Percentiles rank a stretch among this genome's conserved stretches.
Conservation (phyloP, 495 filamentous ascomycete species). For the Annulohypoxylon nitens region DNA sequence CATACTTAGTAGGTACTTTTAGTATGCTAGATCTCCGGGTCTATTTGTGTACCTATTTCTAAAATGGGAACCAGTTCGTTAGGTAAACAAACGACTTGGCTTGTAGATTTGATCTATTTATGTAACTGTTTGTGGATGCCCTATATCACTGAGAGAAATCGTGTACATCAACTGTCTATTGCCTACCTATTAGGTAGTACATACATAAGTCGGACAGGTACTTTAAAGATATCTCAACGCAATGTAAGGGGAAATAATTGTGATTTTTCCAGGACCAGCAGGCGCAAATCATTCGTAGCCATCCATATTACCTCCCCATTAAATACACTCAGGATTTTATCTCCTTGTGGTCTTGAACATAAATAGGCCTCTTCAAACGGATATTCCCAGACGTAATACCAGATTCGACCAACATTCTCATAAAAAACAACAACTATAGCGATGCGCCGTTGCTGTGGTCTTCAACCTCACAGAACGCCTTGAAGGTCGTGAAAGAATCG, state of each 20-base stretch:
- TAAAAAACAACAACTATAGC: constrained; percentile 15
- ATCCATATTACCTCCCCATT: neutral
- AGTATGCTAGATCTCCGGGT: too few relatives aligned
- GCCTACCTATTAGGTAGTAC: neutral
- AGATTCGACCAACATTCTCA: neutral
- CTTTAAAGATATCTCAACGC: constrained; percentile 13
- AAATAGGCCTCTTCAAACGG: neutral
- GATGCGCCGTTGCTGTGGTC: constrained; percentile 48
- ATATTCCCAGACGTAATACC: neutral
- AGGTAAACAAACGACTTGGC: neutral
- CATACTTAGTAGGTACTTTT: neutral
- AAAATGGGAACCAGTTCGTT: neutral
- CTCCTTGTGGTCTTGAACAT: neutral
- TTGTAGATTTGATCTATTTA: neutral
- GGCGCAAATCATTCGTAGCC: neutral
- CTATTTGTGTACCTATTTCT: neutral
- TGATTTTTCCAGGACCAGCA: neutral
- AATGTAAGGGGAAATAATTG: neutral
- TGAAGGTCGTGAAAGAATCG: constrained; percentile 86
- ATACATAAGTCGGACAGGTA: neutral
- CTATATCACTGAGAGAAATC: neutral
- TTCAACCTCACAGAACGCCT: constrained; percentile 92
- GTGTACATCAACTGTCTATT: neutral
- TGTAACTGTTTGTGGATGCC: neutral
- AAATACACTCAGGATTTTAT: neutral